Base-by-base conservation (phyloP, 208 protist genomes). In the Lotmaria passim region DNA sequence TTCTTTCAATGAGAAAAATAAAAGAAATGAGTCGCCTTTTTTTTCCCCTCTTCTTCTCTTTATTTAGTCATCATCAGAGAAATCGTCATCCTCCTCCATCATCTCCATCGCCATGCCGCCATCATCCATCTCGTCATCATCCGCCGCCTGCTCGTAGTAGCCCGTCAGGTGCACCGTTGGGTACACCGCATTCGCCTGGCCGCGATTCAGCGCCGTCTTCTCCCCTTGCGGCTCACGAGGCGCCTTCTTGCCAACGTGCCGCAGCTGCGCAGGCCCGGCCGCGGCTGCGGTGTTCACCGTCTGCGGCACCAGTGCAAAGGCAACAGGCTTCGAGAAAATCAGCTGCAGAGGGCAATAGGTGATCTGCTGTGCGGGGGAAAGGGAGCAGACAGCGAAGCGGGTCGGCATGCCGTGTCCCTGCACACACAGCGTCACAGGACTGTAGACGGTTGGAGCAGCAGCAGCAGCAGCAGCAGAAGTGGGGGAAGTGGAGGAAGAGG, bases 101-200 rank as follows among this genome's bases (percentile, higher is more conserved):
- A 62, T 48, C 51, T 65, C 51, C 69, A 72, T 65, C 31, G 57
- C 44, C 19, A 61, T 47, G n/a, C 51, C 41, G 28, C 31, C 64
- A 10, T 79, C 73, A 7, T 83, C 63, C 52, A 58, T 41, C 34
- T 78, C 77, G 62, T 74, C 71, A n/a, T 67, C 69, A 15, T 82
- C 75, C 34, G 86, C 81, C 14, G 79, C 77, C 51, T 59, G 63
- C 79, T 94, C 89, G 57, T 83, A 94, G 73, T 94, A 94, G 2
- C 89, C 89, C 1, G 83, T 94, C 12, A 94, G 70, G 44, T 94
- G 89, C 36, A 94, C 77, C n/a, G 77, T 80, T 17, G 83, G 86
- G 34, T 75, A 82, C 11, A 28, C 69, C 7, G 55, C 65, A 8
- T 47, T 15, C n/a, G 51, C 61, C 14, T 17, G 57, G 2, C 1